phyloP scores from a whole-genome alignment of 169 alveolate species.

The Plasmodium gaboni region DNA sequence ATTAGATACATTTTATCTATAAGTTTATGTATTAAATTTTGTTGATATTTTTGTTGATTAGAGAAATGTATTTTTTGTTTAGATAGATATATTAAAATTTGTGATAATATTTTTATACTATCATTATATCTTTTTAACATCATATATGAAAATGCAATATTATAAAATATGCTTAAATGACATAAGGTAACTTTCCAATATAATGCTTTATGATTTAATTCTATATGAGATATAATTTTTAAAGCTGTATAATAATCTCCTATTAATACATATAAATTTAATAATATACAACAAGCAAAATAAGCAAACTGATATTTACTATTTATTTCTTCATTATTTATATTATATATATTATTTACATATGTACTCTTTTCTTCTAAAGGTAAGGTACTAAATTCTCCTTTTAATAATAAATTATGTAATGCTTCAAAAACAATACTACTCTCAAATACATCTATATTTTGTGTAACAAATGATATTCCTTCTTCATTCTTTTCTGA shows the following conservation, averaged over 20 bases:
- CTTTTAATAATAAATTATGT: conserved; percentile 62
- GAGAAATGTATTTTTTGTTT: conserved; percentile 83
- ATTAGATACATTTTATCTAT: conserved; percentile 88
- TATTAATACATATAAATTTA: conserved; percentile 83
- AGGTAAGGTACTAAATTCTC: conserved; percentile 26
- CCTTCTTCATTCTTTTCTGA: conserved; percentile 75
- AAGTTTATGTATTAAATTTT: conserved; percentile 80
- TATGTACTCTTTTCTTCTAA: conserved; percentile 29
- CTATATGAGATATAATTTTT: conserved; percentile 80
- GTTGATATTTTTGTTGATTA: conserved; percentile 86
- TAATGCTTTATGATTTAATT: conserved; percentile 79
- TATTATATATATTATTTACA: conserved; percentile 28
- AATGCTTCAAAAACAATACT: conserved; percentile 59
- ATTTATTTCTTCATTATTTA: conserved; percentile 43
- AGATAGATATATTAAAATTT: conserved; percentile 80
- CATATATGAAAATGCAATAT: conserved; percentile 88
- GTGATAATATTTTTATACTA: conserved; percentile 84
- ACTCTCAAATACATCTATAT: conserved; percentile 21
- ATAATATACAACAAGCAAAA: conserved; percentile 41
- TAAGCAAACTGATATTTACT: conserved; percentile 48
- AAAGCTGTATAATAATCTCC: conserved; percentile 89
- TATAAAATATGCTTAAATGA: conserved; percentile 84
- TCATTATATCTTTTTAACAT: conserved; percentile 90
- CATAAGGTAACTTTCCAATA: conserved; percentile 90
- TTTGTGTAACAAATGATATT: conserved; percentile 61